Evolutionary conservation across 2,329 filamentous ascomycete genomes (phyloP).

Genomic region (Xylaria polymorpha): DNA sequence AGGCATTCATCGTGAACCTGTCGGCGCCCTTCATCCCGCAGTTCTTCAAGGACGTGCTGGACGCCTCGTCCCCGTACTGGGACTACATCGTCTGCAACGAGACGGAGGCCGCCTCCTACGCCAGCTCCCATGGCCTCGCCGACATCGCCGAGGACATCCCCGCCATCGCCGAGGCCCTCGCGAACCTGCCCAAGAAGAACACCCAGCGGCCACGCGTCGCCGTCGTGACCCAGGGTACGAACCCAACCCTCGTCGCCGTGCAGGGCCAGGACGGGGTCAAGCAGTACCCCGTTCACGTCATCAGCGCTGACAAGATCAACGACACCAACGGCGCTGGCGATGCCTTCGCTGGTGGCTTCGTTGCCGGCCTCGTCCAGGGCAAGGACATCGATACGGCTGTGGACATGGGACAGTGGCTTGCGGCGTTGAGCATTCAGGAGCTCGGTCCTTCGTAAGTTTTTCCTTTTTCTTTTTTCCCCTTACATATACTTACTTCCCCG

Average conservation of each 20-base stretch:
- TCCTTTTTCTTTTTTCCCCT: constrained; percentile 23
- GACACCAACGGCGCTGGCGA: constrained; percentile 98
- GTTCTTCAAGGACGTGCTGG: constrained; percentile 97
- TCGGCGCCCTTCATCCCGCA: constrained; percentile 95
- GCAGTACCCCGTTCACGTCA: constrained; percentile 83
- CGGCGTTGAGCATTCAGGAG: constrained; percentile 92
- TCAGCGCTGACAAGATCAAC: constrained; percentile 81
- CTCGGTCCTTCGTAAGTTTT: constrained; percentile 91
- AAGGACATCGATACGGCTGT: constrained; percentile 81
- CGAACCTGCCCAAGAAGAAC: constrained; percentile 93
- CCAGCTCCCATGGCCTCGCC: constrained; percentile 69
- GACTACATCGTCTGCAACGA: constrained; percentile 98
- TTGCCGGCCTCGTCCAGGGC: constrained; percentile 87
- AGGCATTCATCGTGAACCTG: constrained; percentile 90
- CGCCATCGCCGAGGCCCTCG: constrained; percentile 86
- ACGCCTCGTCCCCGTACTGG: constrained; percentile 88
- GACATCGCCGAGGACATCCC: constrained; percentile 71
- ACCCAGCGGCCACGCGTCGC: constrained; percentile 82
- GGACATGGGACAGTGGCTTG: constrained; percentile 97
- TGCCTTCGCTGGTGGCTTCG: constrained; percentile 94
- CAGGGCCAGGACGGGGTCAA: constrained; percentile 77
- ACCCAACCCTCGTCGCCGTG: constrained; percentile 86
- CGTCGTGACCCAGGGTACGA: constrained; percentile 94
- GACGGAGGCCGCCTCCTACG: constrained; percentile 90
- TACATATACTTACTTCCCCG: constrained; percentile 4